Evolutionary conservation across 2,329 filamentous ascomycete genomes (phyloP).

Genomic region (Curvularia sp.): DNA sequence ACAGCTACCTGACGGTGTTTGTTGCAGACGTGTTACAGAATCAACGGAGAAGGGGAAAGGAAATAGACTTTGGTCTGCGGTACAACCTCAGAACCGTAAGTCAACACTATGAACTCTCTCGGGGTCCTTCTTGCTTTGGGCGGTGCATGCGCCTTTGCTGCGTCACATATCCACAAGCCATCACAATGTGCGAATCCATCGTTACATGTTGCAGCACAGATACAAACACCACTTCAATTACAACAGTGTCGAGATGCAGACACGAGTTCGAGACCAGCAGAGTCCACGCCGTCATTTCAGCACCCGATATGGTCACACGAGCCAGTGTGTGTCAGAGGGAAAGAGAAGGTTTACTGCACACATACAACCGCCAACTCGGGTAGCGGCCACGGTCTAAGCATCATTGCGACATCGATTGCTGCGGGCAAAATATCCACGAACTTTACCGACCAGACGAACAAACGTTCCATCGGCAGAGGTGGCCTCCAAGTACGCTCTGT

Average conservation of each 20-base stretch:
- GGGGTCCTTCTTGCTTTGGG: conserved; percentile 13
- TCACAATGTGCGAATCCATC: conserved; percentile 19
- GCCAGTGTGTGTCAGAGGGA: conserved; percentile 23
- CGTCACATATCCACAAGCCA: conserved; percentile 6
- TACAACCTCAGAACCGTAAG: conserved; percentile 7
- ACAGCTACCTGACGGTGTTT: conserved; percentile 1
- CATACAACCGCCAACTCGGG: conserved; percentile 25
- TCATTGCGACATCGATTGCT: conserved; percentile 30
- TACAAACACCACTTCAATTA: conserved; percentile 19
- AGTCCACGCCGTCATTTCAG: background rate
- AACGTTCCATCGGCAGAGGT: background rate
- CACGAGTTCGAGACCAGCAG: background rate
- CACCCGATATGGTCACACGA: conserved; percentile 24
- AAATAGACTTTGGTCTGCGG: conserved; percentile 11
- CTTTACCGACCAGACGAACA: conserved; percentile 11
- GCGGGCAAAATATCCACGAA: conserved; percentile 22
- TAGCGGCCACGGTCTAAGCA: conserved; percentile 27
- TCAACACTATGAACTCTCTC: conserved; percentile 21
- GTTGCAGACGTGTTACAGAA: conserved; percentile 35
- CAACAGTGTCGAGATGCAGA: conserved; percentile 13
- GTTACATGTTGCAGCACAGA: conserved; percentile 18
- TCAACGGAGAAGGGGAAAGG: conserved; percentile 7
- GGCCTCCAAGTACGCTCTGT: conserved; percentile 26
- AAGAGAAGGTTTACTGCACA: conserved; percentile 27
- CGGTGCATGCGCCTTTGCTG: conserved; percentile 6